phyloP scores from a whole-genome alignment of 2,329 filamentous ascomycete species.

The Aspergillus fructus region DNA sequence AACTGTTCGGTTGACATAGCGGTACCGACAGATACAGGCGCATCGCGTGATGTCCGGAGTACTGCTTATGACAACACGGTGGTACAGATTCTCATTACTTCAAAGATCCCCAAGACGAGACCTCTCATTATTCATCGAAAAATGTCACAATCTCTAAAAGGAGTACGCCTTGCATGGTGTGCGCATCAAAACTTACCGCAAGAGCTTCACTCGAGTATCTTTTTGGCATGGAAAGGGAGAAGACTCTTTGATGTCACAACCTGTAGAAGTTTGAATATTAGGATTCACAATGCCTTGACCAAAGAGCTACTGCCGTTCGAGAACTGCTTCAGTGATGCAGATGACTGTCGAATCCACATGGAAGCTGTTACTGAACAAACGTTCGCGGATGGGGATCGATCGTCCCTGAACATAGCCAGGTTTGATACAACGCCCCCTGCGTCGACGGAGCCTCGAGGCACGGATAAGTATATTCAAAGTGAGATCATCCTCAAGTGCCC shows the following conservation, averaged over 20 bases:
- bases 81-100: slow-evolving; percentile 67
- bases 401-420: neutral
- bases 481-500: slow-evolving; percentile 52
- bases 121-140: slow-evolving; percentile 65
- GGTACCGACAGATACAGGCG: neutral
- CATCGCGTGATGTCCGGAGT: neutral
- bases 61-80: slow-evolving; percentile 44
- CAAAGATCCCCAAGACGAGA: slow-evolving; percentile 61
- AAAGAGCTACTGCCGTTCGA: slow-evolving; percentile 38
- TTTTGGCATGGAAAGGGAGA: slow-evolving; percentile 76
- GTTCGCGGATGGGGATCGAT: neutral
- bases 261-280: slow-evolving; percentile 66
- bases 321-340: slow-evolving; percentile 51
- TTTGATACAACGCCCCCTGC: neutral
- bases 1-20: neutral
- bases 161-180: slow-evolving; percentile 71
- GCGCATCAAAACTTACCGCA: slow-evolving; percentile 56
- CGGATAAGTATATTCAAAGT: neutral
- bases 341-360: slow-evolving; percentile 64
- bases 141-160: slow-evolving; percentile 65
- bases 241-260: slow-evolving; percentile 75
- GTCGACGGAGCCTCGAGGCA: neutral
- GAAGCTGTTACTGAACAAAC: slow-evolving; percentile 71
- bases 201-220: slow-evolving; percentile 56
- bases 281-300: slow-evolving; percentile 40